These are phyloP conservation scores for Carnegiea gigantea DNA, from an alignment of 179 eudicot species.

Conservation along the genomic window DNA sequence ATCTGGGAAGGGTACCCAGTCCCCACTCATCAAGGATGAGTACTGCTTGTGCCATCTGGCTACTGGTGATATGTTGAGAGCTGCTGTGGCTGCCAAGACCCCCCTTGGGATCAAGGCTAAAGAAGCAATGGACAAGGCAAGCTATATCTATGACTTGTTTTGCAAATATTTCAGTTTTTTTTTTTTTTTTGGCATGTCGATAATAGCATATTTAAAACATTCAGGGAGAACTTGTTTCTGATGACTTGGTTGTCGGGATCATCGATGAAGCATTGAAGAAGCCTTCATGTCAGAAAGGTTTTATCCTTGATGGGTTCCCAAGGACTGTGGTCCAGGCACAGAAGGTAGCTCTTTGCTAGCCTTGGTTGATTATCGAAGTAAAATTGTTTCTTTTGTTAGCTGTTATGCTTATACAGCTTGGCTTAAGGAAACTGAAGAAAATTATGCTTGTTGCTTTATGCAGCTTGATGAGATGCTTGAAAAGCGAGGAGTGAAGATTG, in stretches of 20 bases:
- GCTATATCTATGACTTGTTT: background rate
- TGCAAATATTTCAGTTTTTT: background rate
- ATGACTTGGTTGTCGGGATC: slow-evolving; percentile 96
- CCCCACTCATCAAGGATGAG: slow-evolving; percentile 91
- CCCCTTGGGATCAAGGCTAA: slow-evolving; percentile 94
- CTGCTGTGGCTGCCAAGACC: slow-evolving; percentile 94
- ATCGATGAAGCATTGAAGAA: slow-evolving; percentile 91
- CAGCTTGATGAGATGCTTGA: slow-evolving; percentile 99
- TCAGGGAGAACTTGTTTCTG: slow-evolving; percentile 95
- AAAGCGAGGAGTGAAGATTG: slow-evolving; percentile 76
- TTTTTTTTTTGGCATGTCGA: background rate
- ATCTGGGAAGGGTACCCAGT: slow-evolving; percentile 98
- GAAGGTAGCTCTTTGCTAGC: slow-evolving; percentile 45
- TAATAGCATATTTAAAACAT: background rate
- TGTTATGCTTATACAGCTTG: background rate
- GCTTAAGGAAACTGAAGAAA: background rate
- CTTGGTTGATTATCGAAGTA: background rate
- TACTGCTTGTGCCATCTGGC: slow-evolving; percentile 98
- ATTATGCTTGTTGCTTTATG: slow-evolving; percentile 9
- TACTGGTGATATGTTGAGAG: slow-evolving; percentile 99
- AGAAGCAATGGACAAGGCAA: slow-evolving; percentile 94
- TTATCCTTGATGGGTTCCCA: slow-evolving; percentile 97
- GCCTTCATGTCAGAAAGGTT: slow-evolving; percentile 96
- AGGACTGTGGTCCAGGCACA: slow-evolving; percentile 94
- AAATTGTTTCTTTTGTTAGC: slow-evolving; percentile 1